Base-by-base conservation (phyloP, 441 rosid species). In the Erodium moschatum region DNA sequence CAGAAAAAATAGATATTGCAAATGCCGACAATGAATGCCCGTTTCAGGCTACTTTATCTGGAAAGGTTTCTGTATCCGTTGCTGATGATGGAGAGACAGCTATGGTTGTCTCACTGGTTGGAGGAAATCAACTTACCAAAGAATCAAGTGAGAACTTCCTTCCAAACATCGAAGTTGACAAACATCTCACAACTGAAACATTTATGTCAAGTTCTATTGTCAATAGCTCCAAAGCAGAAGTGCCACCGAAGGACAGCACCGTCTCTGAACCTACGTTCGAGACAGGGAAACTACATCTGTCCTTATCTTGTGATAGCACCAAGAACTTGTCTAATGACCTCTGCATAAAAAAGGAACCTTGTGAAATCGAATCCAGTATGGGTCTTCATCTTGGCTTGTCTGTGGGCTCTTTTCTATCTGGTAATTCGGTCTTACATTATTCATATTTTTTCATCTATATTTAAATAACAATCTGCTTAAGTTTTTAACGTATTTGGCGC, bases 41-140 rank as follows among this genome's bases (percentile, higher is more conserved):
- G 75, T 77, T 74, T 9, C 85, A 87, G 76, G 79, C 80, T 77
- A 46, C 84, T 70, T 84, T 79, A 64, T 73, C 87, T 61, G 84
- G 96, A 72, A 92, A 89, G 71, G 67, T 95, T 74, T 83, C 95
- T 75, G 87, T 95, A 67, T 83, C 90, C 68, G 81, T 92, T 68
- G 97, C 94, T 73, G 99, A 92, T 81, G 84, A 83, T 67, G 99
- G 99, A 69, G 99, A 94, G 81, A 91, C 97, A 3, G 99, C 97
- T 67, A 40, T 95, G 78, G 95, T 95, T 69, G 92, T 95, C 76
- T 89, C 99, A 69, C 84, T 87, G 82, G 84, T 89, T 21, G 84
- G 82, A 68, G 89, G 74, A 60, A 84, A 78, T 60, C 82, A 84
- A 60, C 75, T 74, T 73, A 69, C 66, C 68, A 73, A 79, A 74